Percentiles rank a stretch among this genome's conserved stretches.
Conservation (phyloP, 441 rosid species). For the Mallotus japonicus region DNA sequence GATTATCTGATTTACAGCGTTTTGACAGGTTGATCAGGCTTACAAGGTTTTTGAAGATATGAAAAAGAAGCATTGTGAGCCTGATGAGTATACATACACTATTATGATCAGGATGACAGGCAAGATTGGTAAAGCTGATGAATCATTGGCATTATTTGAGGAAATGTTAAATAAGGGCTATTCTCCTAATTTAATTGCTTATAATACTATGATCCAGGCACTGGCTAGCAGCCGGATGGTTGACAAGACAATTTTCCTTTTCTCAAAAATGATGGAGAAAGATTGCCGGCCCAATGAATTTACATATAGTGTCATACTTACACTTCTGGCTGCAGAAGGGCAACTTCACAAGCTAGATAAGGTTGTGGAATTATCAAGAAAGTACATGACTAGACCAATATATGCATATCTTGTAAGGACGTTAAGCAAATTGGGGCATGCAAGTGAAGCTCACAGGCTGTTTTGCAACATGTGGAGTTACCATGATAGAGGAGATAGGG, state of each 20-base stretch:
- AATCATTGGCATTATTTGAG: slow-evolving; percentile 58
- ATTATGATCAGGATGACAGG: slow-evolving; percentile 85
- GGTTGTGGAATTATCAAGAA: slow-evolving; percentile 65
- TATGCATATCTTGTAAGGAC: slow-evolving; percentile 76
- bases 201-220: slow-evolving; percentile 77
- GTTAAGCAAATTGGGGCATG: slow-evolving; percentile 67
- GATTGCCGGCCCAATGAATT: slow-evolving; percentile 74
- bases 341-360: slow-evolving; percentile 63
- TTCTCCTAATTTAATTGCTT: slow-evolving; percentile 60
- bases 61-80: slow-evolving; percentile 63
- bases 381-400: slow-evolving; percentile 62
- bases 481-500: slow-evolving; percentile 76
- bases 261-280: slow-evolving; percentile 65
- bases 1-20: slow-evolving; percentile 66
- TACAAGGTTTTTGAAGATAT: slow-evolving; percentile 77
- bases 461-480: slow-evolving; percentile 93
- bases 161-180: slow-evolving; percentile 65
- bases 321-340: slow-evolving; percentile 68
- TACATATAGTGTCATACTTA: slow-evolving; percentile 64
- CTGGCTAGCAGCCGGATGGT: slow-evolving; percentile 63
- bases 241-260: slow-evolving; percentile 37
- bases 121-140: slow-evolving; percentile 59
- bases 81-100: slow-evolving; percentile 79
- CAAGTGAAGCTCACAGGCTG: slow-evolving; percentile 79
- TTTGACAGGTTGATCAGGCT: slow-evolving; percentile 72